Base-by-base conservation (phyloP, 2,329 filamentous ascomycete species). In the Talaromyces sp. region DNA sequence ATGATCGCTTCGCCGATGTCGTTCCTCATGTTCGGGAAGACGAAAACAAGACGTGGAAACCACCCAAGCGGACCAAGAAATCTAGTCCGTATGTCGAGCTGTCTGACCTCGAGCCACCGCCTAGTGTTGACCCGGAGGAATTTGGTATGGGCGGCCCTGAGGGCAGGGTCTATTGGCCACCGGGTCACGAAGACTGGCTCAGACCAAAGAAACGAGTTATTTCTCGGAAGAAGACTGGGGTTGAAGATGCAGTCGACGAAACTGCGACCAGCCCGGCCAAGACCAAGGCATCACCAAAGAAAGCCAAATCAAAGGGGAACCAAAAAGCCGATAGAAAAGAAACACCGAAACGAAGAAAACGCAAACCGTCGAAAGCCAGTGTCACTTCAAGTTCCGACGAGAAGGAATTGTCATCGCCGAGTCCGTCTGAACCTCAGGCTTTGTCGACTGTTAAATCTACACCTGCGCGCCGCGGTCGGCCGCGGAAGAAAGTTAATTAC, bases 121-220 rank as follows among this genome's bases (percentile, higher is more conserved):
- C 65, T 65, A 80, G 80, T 7, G 77, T 95, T 0, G 79, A 82
- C 0, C 82, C 88, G 0, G 85, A 89, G 6, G 90, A 96, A 19
- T 79, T 95, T 13, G 88, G 86, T 2, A 96, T 97, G 93, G 93
- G 93, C 44, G 93, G 93, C 0, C 85, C 88, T 0, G 82, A 93
- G 28, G 82, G 87, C 55, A 81, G 93, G 49, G 93, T 97, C 0
- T 97, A 96, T 72, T 97, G 93, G 93, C 93, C 92, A 0, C 82
- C 86, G 1, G 91, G 91, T 0, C 92, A 92, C 86, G 93, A 96
- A 72, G 90, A 96, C 64, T 97, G 92, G 92, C 78, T 97, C 25
- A 83, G 88, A 60, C 92, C 92, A 0, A 88, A 84, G 74, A 27
- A 65, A 60, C 57, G 60, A 3, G 55, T 57, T 19, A 28, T 60